phyloP scores from a whole-genome alignment of 148 eudicot species.

The Arctostaphylos glauca region DNA sequence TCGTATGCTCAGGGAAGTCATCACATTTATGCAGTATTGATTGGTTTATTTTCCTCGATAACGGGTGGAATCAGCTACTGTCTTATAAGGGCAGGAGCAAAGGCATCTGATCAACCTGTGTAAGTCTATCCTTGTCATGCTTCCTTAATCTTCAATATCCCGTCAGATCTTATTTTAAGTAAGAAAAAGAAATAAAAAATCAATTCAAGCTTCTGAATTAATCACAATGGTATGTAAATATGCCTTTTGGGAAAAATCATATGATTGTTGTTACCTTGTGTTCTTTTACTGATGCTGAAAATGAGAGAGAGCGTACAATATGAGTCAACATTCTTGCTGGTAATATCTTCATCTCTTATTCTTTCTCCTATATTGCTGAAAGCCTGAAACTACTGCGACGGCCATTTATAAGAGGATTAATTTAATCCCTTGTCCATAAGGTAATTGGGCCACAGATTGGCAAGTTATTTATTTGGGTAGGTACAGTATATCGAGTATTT shows the following conservation, averaged over 20 bases:
- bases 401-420: not conserved
- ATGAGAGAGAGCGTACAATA: not conserved
- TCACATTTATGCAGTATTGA: constrained; percentile 32
- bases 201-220: not conserved
- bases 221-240: not conserved
- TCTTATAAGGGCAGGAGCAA: constrained; percentile 56
- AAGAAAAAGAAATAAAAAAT: not conserved
- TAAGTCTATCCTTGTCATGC: constrained; percentile 30
- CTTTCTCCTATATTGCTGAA: not conserved
- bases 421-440: not conserved
- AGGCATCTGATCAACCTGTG: constrained; percentile 66
- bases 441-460: not conserved
- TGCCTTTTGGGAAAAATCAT: too few relatives aligned
- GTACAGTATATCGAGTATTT: not conserved
- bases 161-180: not conserved
- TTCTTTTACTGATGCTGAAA: not conserved
- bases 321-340: not conserved
- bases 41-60: constrained; percentile 51
- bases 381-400: constrained; percentile 1
- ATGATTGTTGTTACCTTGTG: not conserved
- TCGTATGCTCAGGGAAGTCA: constrained; percentile 24
- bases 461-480: not conserved
- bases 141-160: constrained; percentile 12
- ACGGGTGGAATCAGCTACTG: constrained; percentile 57
- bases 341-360: not conserved